Evolutionary conservation across 2,329 filamentous ascomycete genomes (phyloP).

Genomic region (Penicillium sumatraense): DNA sequence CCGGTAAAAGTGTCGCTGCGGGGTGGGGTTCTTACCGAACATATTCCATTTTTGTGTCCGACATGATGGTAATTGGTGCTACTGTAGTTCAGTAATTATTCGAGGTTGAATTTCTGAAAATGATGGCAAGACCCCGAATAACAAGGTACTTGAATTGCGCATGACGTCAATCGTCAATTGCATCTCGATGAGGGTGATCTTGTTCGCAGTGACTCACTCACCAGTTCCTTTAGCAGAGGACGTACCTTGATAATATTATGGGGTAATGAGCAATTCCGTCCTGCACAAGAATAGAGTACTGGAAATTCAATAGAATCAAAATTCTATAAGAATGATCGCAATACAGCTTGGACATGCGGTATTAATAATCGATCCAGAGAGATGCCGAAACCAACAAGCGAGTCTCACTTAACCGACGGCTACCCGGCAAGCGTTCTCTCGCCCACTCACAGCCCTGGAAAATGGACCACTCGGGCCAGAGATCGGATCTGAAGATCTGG

Average conservation of each 20-base stretch:
- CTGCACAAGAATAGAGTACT: too few relatives aligned
- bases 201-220: not conserved
- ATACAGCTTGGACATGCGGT: not conserved
- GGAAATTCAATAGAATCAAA: too few relatives aligned
- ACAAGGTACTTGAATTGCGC: not conserved
- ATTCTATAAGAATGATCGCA: not conserved
- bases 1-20: too few relatives aligned
- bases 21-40: not conserved
- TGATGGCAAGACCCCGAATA: too few relatives aligned
- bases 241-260: too few relatives aligned
- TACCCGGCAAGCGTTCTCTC: slow-evolving; percentile 11
- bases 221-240: not conserved
- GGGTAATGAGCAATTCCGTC: too few relatives aligned
- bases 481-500: slow-evolving; percentile 12
- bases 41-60: slow-evolving; percentile 37
- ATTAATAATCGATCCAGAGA: slow-evolving; percentile 18
- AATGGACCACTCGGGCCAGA: slow-evolving; percentile 4
- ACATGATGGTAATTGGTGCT: slow-evolving; percentile 27
- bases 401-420: slow-evolving; percentile 14
- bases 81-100: too few relatives aligned
- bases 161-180: not conserved
- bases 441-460: slow-evolving; percentile 5
- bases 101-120: not conserved
- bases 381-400: slow-evolving; percentile 22
- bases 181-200: not conserved